These are phyloP conservation scores for Pseudozyma sp. DNA, from an alignment of 1,284 basidiomycete genomes.

Conservation along the genomic window DNA sequence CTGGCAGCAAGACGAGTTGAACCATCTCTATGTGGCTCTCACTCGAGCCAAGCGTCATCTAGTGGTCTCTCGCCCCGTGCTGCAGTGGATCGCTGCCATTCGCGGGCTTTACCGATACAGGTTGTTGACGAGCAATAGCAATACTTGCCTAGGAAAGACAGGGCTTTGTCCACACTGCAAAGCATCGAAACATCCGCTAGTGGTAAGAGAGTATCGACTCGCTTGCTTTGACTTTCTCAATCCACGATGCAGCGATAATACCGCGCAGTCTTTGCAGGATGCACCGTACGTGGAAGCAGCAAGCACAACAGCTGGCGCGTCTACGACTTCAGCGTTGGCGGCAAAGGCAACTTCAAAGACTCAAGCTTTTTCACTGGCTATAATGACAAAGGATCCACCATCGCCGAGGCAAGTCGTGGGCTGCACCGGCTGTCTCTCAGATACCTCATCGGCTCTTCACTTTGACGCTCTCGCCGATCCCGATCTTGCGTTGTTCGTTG, in stretches of 20 bases:
- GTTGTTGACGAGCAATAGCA: conserved; percentile 25
- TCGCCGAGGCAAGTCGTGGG: conserved; percentile 23
- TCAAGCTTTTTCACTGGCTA: not conserved
- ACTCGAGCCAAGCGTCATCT: conserved; percentile 57
- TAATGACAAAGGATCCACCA: conserved; percentile 3
- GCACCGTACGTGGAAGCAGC: not conserved
- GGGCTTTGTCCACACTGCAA: conserved; percentile 35
- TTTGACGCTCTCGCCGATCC: conserved; percentile 22
- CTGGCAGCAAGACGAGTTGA: conserved; percentile 58
- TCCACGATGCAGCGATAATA: conserved; percentile 21
- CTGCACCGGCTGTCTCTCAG: conserved; percentile 30
- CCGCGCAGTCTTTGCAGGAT: not conserved
- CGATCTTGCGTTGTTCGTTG: conserved; percentile 29
- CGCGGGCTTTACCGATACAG: conserved; percentile 46
- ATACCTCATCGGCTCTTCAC: conserved; percentile 6
- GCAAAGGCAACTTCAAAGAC: not conserved
- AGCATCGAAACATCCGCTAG: conserved; percentile 28
- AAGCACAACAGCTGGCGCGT: not conserved
- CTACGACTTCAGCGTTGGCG: not conserved
- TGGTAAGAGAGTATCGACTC: conserved; percentile 31
- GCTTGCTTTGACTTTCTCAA: conserved; percentile 43
- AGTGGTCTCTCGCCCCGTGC: conserved; percentile 35
- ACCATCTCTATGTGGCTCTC: conserved; percentile 61
- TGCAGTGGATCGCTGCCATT: conserved; percentile 56
- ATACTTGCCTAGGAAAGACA: conserved; percentile 15